Conservation (phyloP, 2,329 filamentous ascomycete species). For the Aureobasidium sp. region DNA sequence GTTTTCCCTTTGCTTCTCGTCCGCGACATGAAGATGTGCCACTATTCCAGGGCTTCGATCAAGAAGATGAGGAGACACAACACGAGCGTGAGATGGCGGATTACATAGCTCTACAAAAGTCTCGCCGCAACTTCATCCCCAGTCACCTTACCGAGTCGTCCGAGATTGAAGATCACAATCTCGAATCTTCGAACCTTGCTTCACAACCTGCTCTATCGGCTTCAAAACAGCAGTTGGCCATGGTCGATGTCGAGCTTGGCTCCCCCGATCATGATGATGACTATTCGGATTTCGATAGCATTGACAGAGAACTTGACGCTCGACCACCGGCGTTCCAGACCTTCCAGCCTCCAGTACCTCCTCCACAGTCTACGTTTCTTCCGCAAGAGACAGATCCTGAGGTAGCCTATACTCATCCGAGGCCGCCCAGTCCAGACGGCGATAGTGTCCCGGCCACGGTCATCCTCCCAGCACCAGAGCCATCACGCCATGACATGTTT, state of each 20-base stretch:
- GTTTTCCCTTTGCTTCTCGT: conserved; percentile 73
- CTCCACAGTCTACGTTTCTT: conserved; percentile 33
- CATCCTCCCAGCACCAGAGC: conserved; percentile 54
- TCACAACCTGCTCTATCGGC: not conserved
- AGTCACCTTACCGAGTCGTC: conserved; percentile 78
- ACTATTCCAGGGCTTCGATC: conserved; percentile 90
- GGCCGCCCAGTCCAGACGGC: conserved; percentile 40
- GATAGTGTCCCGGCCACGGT: conserved; percentile 51
- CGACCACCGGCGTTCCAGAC: conserved; percentile 46
- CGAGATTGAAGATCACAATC: conserved; percentile 62
- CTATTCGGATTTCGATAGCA: conserved; percentile 32
- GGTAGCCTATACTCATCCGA: conserved; percentile 36
- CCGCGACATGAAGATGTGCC: conserved; percentile 68
- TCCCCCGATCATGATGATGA: conserved; percentile 46
- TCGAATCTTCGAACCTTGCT: conserved; percentile 20
- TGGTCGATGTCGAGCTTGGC: conserved; percentile 84
- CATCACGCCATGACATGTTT: conserved; percentile 78
- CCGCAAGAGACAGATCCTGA: conserved; percentile 47
- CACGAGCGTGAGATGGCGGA: conserved; percentile 88
- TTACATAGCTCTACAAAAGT: conserved; percentile 82
- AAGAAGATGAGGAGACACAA: conserved; percentile 89
- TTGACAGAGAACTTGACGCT: conserved; percentile 33
- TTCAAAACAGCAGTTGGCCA: conserved; percentile 52
- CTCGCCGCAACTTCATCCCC: conserved; percentile 77
- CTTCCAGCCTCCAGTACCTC: conserved; percentile 27